Evolutionary conservation across 306 rosid genomes (phyloP).

Genomic region (Acmispon strigosus): DNA sequence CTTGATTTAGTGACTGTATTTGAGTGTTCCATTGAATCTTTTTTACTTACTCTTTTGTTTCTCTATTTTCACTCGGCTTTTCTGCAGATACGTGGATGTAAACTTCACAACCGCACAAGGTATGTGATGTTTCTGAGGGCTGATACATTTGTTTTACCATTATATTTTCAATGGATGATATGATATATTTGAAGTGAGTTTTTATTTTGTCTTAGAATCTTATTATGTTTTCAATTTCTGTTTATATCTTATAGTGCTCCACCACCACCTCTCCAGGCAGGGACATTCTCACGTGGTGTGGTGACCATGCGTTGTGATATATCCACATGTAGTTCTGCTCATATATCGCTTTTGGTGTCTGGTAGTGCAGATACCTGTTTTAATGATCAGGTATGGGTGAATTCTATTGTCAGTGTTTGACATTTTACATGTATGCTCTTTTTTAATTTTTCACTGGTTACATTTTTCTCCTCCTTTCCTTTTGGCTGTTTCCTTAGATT

Average conservation of each 20-base stretch:
- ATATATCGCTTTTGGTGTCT: conserved; percentile 85
- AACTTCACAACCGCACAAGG: conserved; percentile 89
- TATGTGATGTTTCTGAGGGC: conserved; percentile 26
- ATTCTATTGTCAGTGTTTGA: conserved; percentile 7
- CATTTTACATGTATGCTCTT: not conserved
- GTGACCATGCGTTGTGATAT: conserved; percentile 97
- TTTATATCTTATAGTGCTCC: conserved; percentile 65
- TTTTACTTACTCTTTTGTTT: conserved; percentile 16
- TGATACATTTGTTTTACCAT: not conserved
- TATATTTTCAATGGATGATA: not conserved
- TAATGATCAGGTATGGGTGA: conserved; percentile 78
- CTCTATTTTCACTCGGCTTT: conserved; percentile 15
- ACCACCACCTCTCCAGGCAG: conserved; percentile 98
- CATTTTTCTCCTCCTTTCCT: not conserved
- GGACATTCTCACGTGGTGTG: conserved; percentile 91
- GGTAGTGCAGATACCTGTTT: conserved; percentile 91
- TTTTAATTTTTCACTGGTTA: not conserved
- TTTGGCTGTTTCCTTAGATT: conserved; percentile 34
- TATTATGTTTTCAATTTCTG: conserved; percentile 14
- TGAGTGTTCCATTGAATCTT: not conserved
- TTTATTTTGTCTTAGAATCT: not conserved
- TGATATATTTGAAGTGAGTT: not conserved
- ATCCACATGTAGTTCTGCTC: conserved; percentile 77
- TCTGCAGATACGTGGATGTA: conserved; percentile 76
- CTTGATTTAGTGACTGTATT: not conserved